Evolutionary conservation across 1,284 basidiomycete species (phyloP).

Genomic region (Gymnopus androsaceus): DNA sequence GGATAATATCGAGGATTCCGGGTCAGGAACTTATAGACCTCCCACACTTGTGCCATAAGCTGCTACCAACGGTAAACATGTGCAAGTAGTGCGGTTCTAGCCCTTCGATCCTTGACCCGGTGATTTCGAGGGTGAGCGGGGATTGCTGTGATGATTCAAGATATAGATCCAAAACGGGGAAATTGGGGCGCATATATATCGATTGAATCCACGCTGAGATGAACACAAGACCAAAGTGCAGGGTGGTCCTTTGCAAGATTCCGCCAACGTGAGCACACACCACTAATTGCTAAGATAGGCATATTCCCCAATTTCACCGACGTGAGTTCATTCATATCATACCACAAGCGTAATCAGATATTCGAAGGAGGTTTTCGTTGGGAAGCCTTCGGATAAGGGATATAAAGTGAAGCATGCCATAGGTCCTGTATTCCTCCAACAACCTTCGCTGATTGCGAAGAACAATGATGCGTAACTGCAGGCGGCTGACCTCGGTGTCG

Average conservation of each 20-base stretch:
- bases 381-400: slow-evolving; percentile 6
- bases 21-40: background rate
- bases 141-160: background rate
- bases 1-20: background rate
- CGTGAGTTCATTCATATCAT: background rate
- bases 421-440: background rate
- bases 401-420: background rate
- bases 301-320: background rate
- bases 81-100: background rate
- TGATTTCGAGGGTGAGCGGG: background rate
- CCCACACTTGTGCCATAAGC: background rate
- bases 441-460: background rate
- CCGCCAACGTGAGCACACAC: slow-evolving; percentile 7
- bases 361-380: background rate
- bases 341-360: background rate
- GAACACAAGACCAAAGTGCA: background rate
- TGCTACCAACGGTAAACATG: background rate
- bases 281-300: background rate
- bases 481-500: slow-evolving; percentile 1
- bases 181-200: background rate
- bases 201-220: background rate
- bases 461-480: background rate
- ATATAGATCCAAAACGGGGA: background rate
- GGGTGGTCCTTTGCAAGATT: background rate
- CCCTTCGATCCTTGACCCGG: background rate